These are phyloP conservation scores for Pestalotiopsis sp. DNA, from an alignment of 2,329 filamentous ascomycete species.

Conservation along the genomic window DNA sequence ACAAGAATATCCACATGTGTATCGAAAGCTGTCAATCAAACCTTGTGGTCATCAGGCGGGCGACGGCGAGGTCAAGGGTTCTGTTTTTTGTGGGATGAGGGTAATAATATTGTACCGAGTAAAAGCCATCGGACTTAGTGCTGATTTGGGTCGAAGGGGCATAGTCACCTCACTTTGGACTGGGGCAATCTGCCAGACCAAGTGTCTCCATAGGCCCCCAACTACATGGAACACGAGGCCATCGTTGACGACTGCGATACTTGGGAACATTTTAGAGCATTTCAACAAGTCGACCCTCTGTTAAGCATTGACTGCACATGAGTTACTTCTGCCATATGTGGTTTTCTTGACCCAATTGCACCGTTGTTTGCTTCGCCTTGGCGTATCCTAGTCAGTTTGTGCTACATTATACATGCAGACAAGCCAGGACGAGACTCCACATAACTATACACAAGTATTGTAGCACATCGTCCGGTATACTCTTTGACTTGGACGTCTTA, in stretches of 20 bases:
- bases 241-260: neutral
- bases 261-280: neutral
- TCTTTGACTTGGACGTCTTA: no score
- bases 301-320: neutral
- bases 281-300: neutral
- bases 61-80: no score
- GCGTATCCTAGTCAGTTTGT: neutral
- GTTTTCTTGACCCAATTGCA: neutral
- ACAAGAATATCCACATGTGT: neutral
- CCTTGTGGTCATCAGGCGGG: neutral
- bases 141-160: neutral
- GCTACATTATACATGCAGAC: no score
- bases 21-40: no score
- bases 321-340: neutral
- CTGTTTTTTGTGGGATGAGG: neutral
- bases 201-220: neutral
- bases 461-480: neutral
- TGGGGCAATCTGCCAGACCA: no score
- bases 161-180: no score
- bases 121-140: neutral
- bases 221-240: neutral
- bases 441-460: neutral
- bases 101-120: neutral
- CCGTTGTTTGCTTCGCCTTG: neutral
- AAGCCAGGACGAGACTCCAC: neutral